Evolutionary conservation across 108 stramenopile species (phyloP), one percentile per base, ranked within the genome.

Genomic region (Aurantiochytrium sp.): DNA sequence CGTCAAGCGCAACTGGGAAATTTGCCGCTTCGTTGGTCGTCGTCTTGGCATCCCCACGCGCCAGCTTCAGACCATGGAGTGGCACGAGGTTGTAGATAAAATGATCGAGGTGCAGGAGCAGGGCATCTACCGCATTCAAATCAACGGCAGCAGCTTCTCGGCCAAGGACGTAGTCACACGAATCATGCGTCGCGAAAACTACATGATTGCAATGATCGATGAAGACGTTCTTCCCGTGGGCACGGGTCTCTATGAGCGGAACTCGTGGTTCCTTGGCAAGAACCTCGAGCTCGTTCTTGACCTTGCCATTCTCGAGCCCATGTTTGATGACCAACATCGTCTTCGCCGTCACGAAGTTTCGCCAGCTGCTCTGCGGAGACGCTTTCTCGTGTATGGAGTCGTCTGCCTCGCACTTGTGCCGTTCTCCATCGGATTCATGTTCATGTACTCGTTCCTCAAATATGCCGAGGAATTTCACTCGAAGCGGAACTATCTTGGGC

Each of bases 111-210:
- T 95, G 8, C 96, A 96, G 88, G 83, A 92, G 64, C 91, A 92
- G 25, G 96, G 96, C 58, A 76, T 92, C 87, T 96, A 95, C 88
- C 92, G 93, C 51, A 90, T 94, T 89, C 92, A 93, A 4, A 91
- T 90, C 57, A 28, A 87, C 58, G 89, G 73, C 58, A 14, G 18
- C 47, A 64, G 58, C 72, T 47, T 59, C 71, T 94, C 95, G 90
- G 95, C 95, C 72, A 88, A 96, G 35, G 88, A 92, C 10, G 93
- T 97, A 43, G 95, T 96, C 16, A 95, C 95, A 89, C 94, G 98
- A 29, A 98, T 99, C 87, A 93, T 98, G 95, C 94, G 98, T 21
- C 93, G 95, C 89, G 97, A 99, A 72, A 98, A 98, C 91, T 99
- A 96, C 92, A 83, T 99, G 90, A 93, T 99, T 42, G 97, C 97